Evolutionary conservation across 805 yeast species (phyloP).

Genomic region (Kurtzmaniella cleridarum): DNA sequence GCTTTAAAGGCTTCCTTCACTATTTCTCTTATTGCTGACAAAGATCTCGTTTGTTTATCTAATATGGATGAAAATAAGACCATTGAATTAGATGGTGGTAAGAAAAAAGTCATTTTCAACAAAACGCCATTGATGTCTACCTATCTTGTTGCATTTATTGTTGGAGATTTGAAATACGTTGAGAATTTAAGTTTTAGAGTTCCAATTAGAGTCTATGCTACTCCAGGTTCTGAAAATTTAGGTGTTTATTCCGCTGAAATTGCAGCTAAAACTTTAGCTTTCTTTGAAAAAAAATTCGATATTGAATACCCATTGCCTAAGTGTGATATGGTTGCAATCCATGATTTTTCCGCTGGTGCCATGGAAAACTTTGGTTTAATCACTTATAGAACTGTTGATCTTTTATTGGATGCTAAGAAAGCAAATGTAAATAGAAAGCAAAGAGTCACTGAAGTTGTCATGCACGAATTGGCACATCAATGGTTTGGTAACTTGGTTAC

Average conservation of each 20-base stretch:
- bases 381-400: slow-evolving; percentile 73
- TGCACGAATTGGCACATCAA: slow-evolving; percentile 87
- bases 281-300: slow-evolving; percentile 68
- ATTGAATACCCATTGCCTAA: slow-evolving; percentile 77
- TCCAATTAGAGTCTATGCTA: slow-evolving; percentile 77
- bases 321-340: slow-evolving; percentile 77
- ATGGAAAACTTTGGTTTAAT: slow-evolving; percentile 85
- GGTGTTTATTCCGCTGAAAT: slow-evolving; percentile 70
- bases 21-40: slow-evolving; percentile 53
- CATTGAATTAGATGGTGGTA: slow-evolving; percentile 33
- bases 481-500: slow-evolving; percentile 90
- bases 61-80: slow-evolving; percentile 63
- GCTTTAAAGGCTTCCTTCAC: slow-evolving; percentile 71
- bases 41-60: slow-evolving; percentile 54
- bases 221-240: slow-evolving; percentile 68
- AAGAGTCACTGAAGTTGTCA: slow-evolving; percentile 80
- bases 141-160: slow-evolving; percentile 78
- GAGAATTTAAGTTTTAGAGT: slow-evolving; percentile 61
- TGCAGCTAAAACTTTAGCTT: slow-evolving; percentile 69
- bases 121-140: slow-evolving; percentile 82
- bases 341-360: slow-evolving; percentile 82
- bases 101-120: slow-evolving; percentile 57
- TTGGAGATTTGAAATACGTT: slow-evolving; percentile 72
- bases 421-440: slow-evolving; percentile 60
- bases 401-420: slow-evolving; percentile 65